A percentile compares a stretch with the other conserved stretches of the same genome.
These are phyloP conservation scores for Pseudocercospora crystallina DNA, from an alignment of 2,329 filamentous ascomycete genomes.

Conservation along the genomic window DNA sequence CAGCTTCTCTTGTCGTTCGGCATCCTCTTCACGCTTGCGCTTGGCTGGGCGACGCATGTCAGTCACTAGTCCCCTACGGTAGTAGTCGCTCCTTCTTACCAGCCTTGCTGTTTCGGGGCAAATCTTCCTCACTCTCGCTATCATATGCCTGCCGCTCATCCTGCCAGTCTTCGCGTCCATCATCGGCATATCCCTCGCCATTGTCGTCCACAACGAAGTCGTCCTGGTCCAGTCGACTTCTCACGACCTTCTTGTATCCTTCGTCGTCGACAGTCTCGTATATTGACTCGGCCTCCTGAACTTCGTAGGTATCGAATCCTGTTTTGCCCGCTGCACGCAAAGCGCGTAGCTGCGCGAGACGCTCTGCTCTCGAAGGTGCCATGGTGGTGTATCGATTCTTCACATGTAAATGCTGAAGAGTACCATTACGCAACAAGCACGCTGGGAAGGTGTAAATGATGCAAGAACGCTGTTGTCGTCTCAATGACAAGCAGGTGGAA, in stretches of 20 bases:
- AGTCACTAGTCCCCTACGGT: not conserved
- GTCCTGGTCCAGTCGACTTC: slow-evolving; percentile 83
- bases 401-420: not conserved
- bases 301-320: slow-evolving; percentile 80
- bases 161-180: slow-evolving; percentile 93
- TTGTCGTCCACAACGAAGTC: slow-evolving; percentile 99
- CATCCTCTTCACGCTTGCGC: slow-evolving; percentile 82
- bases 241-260: slow-evolving; percentile 93
- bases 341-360: slow-evolving; percentile 73
- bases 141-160: slow-evolving; percentile 65
- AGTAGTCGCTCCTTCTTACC: slow-evolving; percentile 40
- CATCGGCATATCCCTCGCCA: slow-evolving; percentile 93
- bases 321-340: slow-evolving; percentile 89
- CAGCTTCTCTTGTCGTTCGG: slow-evolving; percentile 79
- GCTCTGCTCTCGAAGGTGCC: slow-evolving; percentile 34
- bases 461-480: no score
- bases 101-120: slow-evolving; percentile 58
- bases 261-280: slow-evolving; percentile 98
- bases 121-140: slow-evolving; percentile 74
- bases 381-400: slow-evolving; percentile 19
- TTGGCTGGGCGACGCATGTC: slow-evolving; percentile 60
- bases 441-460: not conserved
- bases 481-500: not conserved
- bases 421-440: not conserved
- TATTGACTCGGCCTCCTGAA: slow-evolving; percentile 77